Evolutionary conservation across 805 yeast species (phyloP).

Genomic region (Millerozyma miso): DNA sequence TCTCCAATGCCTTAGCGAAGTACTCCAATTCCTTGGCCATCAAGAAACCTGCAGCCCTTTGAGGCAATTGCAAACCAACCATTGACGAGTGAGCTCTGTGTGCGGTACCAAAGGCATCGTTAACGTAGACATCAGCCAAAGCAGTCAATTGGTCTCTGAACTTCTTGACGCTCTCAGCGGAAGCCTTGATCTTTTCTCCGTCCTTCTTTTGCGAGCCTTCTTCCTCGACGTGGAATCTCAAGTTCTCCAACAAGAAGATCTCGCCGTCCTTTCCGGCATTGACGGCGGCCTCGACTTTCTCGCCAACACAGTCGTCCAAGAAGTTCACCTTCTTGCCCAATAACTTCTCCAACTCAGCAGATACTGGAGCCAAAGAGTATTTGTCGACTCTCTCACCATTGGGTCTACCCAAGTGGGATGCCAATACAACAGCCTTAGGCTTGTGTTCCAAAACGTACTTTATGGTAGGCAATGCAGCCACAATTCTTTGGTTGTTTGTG

Average conservation of each 20-base stretch:
- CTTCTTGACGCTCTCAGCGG: constrained; percentile 71
- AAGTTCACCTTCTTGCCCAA: constrained; percentile 70
- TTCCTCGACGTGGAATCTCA: constrained; percentile 97
- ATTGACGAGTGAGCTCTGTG: constrained; percentile 99
- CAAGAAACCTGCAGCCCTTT: constrained; percentile 98
- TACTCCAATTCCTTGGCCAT: constrained; percentile 95
- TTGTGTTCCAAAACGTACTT: constrained; percentile 87
- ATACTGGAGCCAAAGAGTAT: constrained; percentile 91
- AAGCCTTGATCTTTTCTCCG: constrained; percentile 92
- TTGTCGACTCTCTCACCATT: constrained; percentile 86
- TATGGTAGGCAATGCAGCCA: constrained; percentile 98
- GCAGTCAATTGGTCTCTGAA: constrained; percentile 90
- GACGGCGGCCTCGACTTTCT: constrained; percentile 79
- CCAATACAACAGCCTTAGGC: constrained; percentile 88
- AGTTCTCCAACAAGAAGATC: constrained; percentile 89
- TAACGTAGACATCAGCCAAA: constrained; percentile 93
- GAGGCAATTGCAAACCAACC: constrained; percentile 95
- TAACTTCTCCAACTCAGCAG: constrained; percentile 78
- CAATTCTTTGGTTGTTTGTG: constrained; percentile 99
- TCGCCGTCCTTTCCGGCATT: constrained; percentile 72
- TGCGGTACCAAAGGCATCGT: constrained; percentile 99
- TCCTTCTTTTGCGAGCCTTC: constrained; percentile 92
- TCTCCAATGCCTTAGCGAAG: constrained; percentile 97
- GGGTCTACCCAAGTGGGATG: constrained; percentile 99
- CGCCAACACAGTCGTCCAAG: constrained; percentile 89